Evolutionary conservation across 345 rosid species (phyloP).

Genomic region (Corymbia maculata): DNA sequence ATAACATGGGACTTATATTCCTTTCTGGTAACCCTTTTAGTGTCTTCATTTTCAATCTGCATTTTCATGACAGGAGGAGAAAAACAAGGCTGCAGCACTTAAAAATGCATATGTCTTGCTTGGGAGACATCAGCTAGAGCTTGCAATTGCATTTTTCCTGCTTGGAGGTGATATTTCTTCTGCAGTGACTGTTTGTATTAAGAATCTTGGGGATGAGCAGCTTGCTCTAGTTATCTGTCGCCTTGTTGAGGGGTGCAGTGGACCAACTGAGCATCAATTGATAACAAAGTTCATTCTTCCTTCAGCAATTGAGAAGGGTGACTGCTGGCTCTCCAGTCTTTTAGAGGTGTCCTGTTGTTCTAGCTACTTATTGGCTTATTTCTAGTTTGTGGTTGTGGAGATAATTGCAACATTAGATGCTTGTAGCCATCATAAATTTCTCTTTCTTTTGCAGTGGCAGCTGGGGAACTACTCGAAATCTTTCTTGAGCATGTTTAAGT

Average conservation of each 20-base stretch:
- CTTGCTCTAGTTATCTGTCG: conserved; percentile 86
- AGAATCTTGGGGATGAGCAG: conserved; percentile 87
- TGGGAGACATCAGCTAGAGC: conserved; percentile 89
- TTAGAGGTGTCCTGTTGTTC: conserved; percentile 39
- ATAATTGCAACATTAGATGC: not conserved
- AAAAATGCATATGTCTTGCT: conserved; percentile 94
- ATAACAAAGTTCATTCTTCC: conserved; percentile 68
- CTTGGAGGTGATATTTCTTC: conserved; percentile 93
- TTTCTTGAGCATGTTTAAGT: conserved; percentile 56
- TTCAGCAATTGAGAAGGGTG: conserved; percentile 58
- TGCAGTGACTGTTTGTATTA: conserved; percentile 74
- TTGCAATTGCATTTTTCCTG: conserved; percentile 84
- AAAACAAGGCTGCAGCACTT: conserved; percentile 83
- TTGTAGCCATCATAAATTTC: not conserved
- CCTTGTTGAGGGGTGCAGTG: conserved; percentile 75
- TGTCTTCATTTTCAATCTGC: not conserved
- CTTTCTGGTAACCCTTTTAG: not conserved
- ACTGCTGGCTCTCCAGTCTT: conserved; percentile 82
- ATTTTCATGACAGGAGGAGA: conserved; percentile 57
- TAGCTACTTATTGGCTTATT: not conserved
- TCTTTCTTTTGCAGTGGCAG: conserved; percentile 71
- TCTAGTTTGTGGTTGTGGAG: not conserved
- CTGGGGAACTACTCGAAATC: conserved; percentile 61
- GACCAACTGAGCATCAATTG: conserved; percentile 53
- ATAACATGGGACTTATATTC: not conserved